Evolutionary conservation across 176 grass and related monocot species (phyloP).

Genomic region (Carex pumila): DNA sequence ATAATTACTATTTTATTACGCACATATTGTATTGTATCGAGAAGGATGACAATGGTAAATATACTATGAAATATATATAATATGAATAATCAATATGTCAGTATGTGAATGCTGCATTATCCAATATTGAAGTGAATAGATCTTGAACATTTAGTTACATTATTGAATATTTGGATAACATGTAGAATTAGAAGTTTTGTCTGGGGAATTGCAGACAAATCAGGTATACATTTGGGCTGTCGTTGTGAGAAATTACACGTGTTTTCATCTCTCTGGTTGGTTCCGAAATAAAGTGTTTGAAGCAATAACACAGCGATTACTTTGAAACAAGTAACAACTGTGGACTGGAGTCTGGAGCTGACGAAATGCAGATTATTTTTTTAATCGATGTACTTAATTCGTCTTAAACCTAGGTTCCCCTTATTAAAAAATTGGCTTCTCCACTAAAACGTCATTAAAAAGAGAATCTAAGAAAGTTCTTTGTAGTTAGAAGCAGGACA

Average conservation of each 20-base stretch:
- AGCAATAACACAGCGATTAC: not conserved
- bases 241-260: not conserved
- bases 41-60: no score
- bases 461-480: constrained; percentile 7
- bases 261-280: not conserved
- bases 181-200: not conserved
- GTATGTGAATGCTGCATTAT: not conserved
- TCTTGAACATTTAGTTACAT: not conserved
- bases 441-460: not conserved
- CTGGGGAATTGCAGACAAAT: not conserved
- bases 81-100: no score
- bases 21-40: no score
- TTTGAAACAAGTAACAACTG: no score
- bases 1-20: no score
- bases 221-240: not conserved
- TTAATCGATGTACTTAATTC: not conserved
- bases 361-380: not conserved
- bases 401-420: not conserved
- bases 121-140: not conserved
- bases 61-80: no score
- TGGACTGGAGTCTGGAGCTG: not conserved
- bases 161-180: not conserved
- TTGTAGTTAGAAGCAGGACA: not conserved
- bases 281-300: not conserved
- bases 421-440: not conserved